phyloP scores from a whole-genome alignment of 179 eudicot genomes.

The Spinacia oleracea region DNA sequence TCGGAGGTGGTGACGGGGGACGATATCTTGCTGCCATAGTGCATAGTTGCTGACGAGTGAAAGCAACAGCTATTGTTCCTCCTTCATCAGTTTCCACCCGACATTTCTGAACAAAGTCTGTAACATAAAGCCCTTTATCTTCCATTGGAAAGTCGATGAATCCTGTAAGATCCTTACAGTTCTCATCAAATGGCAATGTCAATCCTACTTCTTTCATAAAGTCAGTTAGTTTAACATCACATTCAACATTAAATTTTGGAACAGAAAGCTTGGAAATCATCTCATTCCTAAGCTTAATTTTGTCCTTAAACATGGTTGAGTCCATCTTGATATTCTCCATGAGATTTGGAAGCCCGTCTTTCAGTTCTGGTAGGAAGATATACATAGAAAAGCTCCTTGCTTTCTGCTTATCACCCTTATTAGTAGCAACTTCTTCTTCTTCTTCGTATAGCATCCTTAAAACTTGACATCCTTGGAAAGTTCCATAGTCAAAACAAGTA shows the following conservation, averaged over 20 bases:
- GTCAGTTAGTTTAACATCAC: neutral
- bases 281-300: neutral
- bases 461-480: conserved; percentile 11
- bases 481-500: neutral
- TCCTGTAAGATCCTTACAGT: conserved; percentile 11
- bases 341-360: conserved; percentile 21
- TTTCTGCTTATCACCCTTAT: neutral
- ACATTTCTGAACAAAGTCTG: conserved; percentile 25
- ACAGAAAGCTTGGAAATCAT: conserved; percentile 9
- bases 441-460: conserved; percentile 16
- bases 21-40: too few relatives aligned
- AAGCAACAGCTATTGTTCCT: conserved; percentile 37
- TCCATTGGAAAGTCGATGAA: conserved; percentile 10
- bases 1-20: neutral
- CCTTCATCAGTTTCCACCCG: conserved; percentile 29
- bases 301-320: neutral
- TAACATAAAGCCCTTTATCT: neutral
- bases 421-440: neutral
- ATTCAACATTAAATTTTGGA: conserved; percentile 38
- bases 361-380: conserved; percentile 19
- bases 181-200: conserved; percentile 14
- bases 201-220: conserved; percentile 28
- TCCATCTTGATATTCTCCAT: conserved; percentile 9
- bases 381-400: conserved; percentile 21
- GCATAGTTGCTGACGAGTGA: neutral